These are phyloP conservation scores for Guadua angustifolia DNA, from an alignment of 176 grass and related monocot genomes.

Conservation along the genomic window DNA sequence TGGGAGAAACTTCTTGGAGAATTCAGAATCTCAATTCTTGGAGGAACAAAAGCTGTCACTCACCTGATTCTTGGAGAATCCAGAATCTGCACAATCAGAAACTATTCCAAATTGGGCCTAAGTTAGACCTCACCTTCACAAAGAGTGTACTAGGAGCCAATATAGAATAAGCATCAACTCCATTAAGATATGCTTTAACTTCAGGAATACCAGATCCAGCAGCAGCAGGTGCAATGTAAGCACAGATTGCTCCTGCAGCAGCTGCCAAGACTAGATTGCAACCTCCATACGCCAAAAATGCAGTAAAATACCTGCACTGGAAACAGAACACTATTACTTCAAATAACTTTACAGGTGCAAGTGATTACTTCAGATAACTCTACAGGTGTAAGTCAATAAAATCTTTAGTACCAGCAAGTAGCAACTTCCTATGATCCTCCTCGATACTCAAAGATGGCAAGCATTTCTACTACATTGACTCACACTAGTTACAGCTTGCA, in stretches of 20 bases:
- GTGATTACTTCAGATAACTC: slow-evolving; percentile 40
- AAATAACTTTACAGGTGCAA: slow-evolving; percentile 19
- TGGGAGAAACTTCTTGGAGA: no score
- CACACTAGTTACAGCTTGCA: neutral
- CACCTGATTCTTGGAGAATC: no score
- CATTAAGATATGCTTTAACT: slow-evolving; percentile 98
- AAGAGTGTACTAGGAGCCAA: slow-evolving; percentile 86
- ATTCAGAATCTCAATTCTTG: no score
- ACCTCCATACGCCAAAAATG: slow-evolving; percentile 71
- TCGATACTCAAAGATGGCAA: neutral
- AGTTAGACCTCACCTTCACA: slow-evolving; percentile 65
- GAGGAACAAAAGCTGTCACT: no score
- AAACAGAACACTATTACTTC: slow-evolving; percentile 46
- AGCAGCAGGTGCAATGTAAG: slow-evolving; percentile 88
- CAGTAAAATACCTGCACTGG: slow-evolving; percentile 80
- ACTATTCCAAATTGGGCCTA: no score
- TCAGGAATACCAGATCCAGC: slow-evolving; percentile 97
- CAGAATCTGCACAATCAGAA: no score
- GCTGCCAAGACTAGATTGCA: slow-evolving; percentile 71
- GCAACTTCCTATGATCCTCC: neutral
- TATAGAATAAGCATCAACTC: slow-evolving; percentile 84
- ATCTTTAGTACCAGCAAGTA: neutral
- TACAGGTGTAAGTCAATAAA: neutral
- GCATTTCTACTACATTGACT: slow-evolving; percentile 4
- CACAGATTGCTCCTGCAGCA: slow-evolving; percentile 77